A percentile compares a stretch with the other conserved stretches of the same genome.
Evolutionary conservation across 345 rosid species (phyloP).

Genomic region (Murraya koenigii): DNA sequence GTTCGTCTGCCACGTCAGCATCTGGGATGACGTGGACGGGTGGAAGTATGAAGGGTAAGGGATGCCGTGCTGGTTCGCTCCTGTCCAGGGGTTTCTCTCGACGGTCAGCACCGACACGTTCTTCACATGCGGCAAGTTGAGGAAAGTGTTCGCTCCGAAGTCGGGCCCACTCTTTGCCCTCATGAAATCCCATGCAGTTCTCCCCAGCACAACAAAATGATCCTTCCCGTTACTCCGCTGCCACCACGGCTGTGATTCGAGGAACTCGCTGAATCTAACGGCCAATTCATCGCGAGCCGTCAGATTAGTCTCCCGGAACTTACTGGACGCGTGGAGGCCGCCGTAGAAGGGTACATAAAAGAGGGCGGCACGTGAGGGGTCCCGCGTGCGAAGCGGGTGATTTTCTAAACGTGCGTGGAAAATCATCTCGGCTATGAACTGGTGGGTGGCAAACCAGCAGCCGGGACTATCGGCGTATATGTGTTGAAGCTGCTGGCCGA

Average conservation of each 20-base stretch:
- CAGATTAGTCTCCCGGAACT: constrained; percentile 36
- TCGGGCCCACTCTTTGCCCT: constrained; percentile 34
- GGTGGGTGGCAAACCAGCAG: constrained; percentile 56
- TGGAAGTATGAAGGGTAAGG: constrained; percentile 67
- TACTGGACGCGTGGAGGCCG: constrained; percentile 58
- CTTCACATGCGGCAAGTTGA: constrained; percentile 36
- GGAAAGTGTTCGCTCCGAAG: constrained; percentile 52
- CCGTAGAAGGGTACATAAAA: constrained; percentile 65
- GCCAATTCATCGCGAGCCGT: constrained; percentile 47
- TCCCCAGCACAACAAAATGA: constrained; percentile 53
- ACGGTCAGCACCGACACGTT: constrained; percentile 62
- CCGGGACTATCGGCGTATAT: background rate
- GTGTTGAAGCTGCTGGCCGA: constrained; percentile 38
- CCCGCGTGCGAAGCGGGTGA: constrained; percentile 55
- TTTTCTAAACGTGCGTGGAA: constrained; percentile 51
- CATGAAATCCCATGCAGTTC: constrained; percentile 70
- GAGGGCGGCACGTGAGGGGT: constrained; percentile 37
- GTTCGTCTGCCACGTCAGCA: constrained; percentile 41
- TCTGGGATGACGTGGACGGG: constrained; percentile 35
- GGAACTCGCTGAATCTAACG: constrained; percentile 24
- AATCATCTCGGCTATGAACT: constrained; percentile 60
- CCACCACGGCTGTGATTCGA: constrained; percentile 39
- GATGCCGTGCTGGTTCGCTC: constrained; percentile 43
- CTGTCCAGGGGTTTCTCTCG: constrained; percentile 51
- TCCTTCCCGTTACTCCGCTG: constrained; percentile 35